Evolutionary conservation across 495 filamentous ascomycete genomes (phyloP).

Genomic region (Chaetomium fimeti): DNA sequence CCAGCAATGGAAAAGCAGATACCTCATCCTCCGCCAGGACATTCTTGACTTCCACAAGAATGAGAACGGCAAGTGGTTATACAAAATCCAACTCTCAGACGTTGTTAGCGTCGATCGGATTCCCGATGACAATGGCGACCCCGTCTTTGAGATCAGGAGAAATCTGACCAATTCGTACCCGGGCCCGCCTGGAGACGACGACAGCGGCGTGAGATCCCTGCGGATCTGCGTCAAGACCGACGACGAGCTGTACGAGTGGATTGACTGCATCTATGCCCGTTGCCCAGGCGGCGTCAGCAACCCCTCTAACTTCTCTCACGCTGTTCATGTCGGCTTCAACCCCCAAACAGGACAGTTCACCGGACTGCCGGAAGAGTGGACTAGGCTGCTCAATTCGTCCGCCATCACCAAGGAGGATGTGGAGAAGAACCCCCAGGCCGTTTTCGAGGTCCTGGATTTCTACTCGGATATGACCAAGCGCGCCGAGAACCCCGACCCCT

Average conservation of each 20-base stretch:
- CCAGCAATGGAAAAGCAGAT: conserved; percentile 79
- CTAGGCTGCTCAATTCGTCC: conserved; percentile 87
- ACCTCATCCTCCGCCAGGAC: conserved; percentile 81
- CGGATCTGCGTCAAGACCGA: conserved; percentile 90
- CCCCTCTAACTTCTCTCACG: conserved; percentile 94
- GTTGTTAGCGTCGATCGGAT: conserved; percentile 82
- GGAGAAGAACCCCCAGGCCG: conserved; percentile 95
- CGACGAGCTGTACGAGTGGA: conserved; percentile 97
- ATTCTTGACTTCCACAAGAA: conserved; percentile 89
- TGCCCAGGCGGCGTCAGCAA: conserved; percentile 97
- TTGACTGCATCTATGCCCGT: conserved; percentile 92
- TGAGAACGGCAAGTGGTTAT: conserved; percentile 76
- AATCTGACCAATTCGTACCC: conserved; percentile 46
- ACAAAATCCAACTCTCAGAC: conserved; percentile 77
- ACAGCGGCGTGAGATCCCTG: conserved; percentile 74
- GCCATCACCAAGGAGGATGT: conserved; percentile 98
- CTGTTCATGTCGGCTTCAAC: conserved; percentile 96
- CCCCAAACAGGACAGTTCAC: conserved; percentile 89
- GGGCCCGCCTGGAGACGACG: conserved; percentile 55
- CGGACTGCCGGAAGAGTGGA: conserved; percentile 93
- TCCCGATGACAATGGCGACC: conserved; percentile 66
- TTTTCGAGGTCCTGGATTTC: conserved; percentile 95
- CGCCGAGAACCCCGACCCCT: conserved; percentile 74
- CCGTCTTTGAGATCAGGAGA: conserved; percentile 88
- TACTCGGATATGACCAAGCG: conserved; percentile 93